A percentile compares a stretch with the other conserved stretches of the same genome.
Evolutionary conservation across 768 basidiomycete species (phyloP).

Genomic region (Suillus discolor): DNA sequence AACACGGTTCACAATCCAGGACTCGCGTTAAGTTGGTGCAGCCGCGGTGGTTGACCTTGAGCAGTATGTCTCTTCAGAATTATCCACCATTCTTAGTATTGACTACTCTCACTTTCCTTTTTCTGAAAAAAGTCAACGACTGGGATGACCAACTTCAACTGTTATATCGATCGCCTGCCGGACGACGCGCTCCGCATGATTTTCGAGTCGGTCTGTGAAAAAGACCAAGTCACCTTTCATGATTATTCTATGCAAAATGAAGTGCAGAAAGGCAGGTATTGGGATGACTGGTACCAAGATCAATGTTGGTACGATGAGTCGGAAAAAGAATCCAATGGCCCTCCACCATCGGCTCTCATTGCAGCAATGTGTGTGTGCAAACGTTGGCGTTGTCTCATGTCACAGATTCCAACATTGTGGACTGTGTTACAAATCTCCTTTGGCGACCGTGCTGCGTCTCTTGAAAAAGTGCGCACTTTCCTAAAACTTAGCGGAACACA

Average conservation of each 20-base stretch:
- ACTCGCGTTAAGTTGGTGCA: not conserved
- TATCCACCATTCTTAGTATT: not conserved
- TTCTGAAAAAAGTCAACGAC: not conserved
- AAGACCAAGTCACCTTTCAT: not conserved
- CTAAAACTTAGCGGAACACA: not conserved
- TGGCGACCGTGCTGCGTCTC: not conserved
- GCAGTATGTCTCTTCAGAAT: not conserved
- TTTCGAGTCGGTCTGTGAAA: not conserved
- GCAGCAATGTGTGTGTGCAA: not conserved
- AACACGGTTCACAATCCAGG: not conserved
- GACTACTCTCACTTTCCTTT: not conserved
- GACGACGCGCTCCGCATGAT: not conserved
- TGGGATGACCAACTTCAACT: not conserved
- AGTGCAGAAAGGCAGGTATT: not conserved
- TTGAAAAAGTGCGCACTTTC: not conserved
- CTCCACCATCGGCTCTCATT: not conserved
- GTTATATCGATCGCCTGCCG: not conserved
- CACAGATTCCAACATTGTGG: not conserved
- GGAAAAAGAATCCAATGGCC: not conserved
- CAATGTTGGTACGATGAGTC: not conserved
- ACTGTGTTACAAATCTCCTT: slow-evolving; percentile 1
- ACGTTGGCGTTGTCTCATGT: not conserved
- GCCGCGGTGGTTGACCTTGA: not conserved
- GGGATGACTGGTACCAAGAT: not conserved
- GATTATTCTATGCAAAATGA: not conserved